Evolutionary conservation across 2,329 filamentous ascomycete species (phyloP).

Genomic region (Nemania serpens): DNA sequence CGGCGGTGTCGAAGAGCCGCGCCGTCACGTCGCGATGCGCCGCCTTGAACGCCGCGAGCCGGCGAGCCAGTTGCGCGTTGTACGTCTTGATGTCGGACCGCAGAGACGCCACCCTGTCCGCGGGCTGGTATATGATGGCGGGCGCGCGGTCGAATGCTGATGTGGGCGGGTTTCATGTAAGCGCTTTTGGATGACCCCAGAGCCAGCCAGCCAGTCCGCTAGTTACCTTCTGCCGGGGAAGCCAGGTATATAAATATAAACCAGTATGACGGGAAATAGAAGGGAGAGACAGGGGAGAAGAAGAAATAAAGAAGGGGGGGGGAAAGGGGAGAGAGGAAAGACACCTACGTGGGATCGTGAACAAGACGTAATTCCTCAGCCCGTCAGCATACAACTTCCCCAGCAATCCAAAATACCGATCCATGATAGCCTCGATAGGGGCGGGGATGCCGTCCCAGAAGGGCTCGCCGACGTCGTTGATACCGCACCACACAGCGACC

Average conservation of each 20-base stretch:
- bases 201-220: too few species aligned
- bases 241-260: too few species aligned
- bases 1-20: constrained; percentile 28
- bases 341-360: constrained; percentile 30
- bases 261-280: too few species aligned
- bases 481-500: constrained; percentile 40
- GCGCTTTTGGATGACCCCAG: too few species aligned
- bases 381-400: constrained; percentile 27
- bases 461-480: constrained; percentile 40
- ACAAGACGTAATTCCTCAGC: constrained; percentile 28
- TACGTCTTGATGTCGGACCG: constrained; percentile 29
- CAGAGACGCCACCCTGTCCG: constrained; percentile 21
- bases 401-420: constrained; percentile 29
- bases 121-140: constrained; percentile 19
- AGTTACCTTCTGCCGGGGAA: too few species aligned
- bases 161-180: neutral
- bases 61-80: constrained; percentile 24
- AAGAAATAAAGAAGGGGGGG: neutral
- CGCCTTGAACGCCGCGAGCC: constrained; percentile 25
- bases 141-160: constrained; percentile 31
- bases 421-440: constrained; percentile 23
- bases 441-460: constrained; percentile 37
- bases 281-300: too few species aligned
- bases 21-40: constrained; percentile 21
- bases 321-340: neutral